Evolutionary conservation across 805 yeast genomes (phyloP).

Genomic region (Metschnikowia santaceciliae): DNA sequence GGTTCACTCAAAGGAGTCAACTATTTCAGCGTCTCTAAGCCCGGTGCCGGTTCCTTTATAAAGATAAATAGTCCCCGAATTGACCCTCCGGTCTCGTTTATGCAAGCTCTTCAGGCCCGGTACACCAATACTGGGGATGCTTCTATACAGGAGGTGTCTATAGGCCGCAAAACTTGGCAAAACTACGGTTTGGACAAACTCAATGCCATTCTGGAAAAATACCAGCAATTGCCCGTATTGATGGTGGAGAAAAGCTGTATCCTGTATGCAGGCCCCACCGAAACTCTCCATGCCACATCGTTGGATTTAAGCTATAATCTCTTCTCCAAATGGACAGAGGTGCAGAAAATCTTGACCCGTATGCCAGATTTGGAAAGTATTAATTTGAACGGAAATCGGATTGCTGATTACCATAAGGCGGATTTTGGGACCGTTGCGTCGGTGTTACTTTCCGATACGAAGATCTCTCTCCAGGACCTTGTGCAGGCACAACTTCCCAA

Average conservation of each 20-base stretch:
- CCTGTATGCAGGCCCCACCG: slow-evolving; percentile 1
- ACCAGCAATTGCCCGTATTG: slow-evolving; percentile 41
- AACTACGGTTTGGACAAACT: slow-evolving; percentile 63
- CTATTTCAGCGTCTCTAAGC: slow-evolving; percentile 48
- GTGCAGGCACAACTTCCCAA: slow-evolving; percentile 31
- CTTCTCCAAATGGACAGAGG: slow-evolving; percentile 13
- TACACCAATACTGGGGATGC: slow-evolving; percentile 37
- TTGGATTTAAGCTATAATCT: slow-evolving; percentile 16
- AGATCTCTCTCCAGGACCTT: slow-evolving; percentile 17
- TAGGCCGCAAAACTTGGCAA: slow-evolving; percentile 59
- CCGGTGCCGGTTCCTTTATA: slow-evolving; percentile 59
- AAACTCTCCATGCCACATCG: background rate
- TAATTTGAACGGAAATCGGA: slow-evolving; percentile 53
- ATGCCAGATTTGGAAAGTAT: slow-evolving; percentile 40
- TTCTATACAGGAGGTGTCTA: slow-evolving; percentile 21
- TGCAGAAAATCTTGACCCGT: slow-evolving; percentile 34
- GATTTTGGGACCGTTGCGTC: background rate
- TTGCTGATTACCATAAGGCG: slow-evolving; percentile 13
- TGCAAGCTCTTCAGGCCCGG: slow-evolving; percentile 46
- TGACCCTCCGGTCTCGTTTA: slow-evolving; percentile 27
- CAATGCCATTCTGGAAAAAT: slow-evolving; percentile 44
- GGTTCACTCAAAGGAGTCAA: slow-evolving; percentile 53
- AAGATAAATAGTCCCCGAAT: slow-evolving; percentile 42
- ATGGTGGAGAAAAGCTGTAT: slow-evolving; percentile 48
- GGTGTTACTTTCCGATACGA: slow-evolving; percentile 23